Percentiles rank a stretch among this genome's conserved stretches.
Evolutionary conservation across 805 yeast species (phyloP).

Genomic region (Yueomyces sinensis): DNA sequence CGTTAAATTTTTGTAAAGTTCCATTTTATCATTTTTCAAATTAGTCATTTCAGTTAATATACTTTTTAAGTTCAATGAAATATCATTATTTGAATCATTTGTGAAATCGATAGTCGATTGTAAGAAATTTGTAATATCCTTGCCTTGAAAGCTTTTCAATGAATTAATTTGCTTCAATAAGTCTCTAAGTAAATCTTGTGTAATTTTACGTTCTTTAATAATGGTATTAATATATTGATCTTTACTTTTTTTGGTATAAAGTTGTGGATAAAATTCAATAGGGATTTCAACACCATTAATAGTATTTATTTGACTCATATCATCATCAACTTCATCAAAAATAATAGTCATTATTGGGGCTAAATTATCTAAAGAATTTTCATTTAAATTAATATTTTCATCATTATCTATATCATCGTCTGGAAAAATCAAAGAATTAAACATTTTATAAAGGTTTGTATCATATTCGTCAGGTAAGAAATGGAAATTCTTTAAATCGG

Average conservation of each 20-base stretch:
- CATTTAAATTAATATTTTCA: conserved; percentile 2
- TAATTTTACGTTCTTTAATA: conserved; percentile 10
- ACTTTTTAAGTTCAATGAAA: conserved; percentile 1
- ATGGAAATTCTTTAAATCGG: conserved; percentile 18
- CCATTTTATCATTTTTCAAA: conserved; percentile 10
- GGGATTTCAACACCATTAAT: conserved; percentile 21
- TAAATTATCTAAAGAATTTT: conserved; percentile 15
- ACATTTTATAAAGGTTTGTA: conserved; percentile 21
- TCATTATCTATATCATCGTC: conserved; percentile 3
- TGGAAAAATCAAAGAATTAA: conserved; percentile 18
- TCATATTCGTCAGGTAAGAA: conserved; percentile 24
- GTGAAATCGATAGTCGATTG: conserved; percentile 19
- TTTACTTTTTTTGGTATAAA: conserved; percentile 18
- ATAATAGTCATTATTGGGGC: conserved; percentile 20
- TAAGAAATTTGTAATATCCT: conserved; percentile 16
- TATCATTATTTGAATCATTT: conserved; percentile 5
- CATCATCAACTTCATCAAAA: conserved; percentile 21
- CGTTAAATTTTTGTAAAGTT: conserved; percentile 17
- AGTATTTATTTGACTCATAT: conserved; percentile 3
- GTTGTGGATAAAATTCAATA: conserved; percentile 22
- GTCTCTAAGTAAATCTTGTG: conserved; percentile 8
- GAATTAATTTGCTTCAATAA: conserved; percentile 11
- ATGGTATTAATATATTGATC: conserved; percentile 16
- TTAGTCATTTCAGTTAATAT: conserved; percentile 7
- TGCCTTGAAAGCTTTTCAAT: conserved; percentile 21